Conservation (phyloP, 768 basidiomycete species). For the Kwoniella sp. region DNA sequence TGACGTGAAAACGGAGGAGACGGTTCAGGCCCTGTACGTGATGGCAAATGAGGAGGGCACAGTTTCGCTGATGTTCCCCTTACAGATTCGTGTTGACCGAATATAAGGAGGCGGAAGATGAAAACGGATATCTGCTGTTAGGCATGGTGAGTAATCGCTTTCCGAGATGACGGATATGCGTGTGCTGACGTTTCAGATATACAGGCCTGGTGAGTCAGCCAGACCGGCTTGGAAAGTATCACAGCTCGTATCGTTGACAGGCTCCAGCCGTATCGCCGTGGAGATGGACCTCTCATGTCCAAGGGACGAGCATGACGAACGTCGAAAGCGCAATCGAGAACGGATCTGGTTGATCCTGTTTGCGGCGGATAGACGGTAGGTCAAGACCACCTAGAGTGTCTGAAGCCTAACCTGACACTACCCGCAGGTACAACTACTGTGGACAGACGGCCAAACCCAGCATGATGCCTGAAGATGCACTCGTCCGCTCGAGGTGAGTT, state of each 20-base stretch:
- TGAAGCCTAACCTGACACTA: too few species aligned
- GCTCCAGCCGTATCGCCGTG: constrained; percentile 10
- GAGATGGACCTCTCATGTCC: constrained; percentile 9
- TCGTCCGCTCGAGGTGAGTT: constrained; percentile 17
- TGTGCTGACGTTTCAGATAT: too few species aligned
- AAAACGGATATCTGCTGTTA: constrained; percentile 14
- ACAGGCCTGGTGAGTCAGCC: constrained; percentile 17
- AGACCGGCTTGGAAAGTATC: too few species aligned
- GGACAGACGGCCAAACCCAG: constrained; percentile 19
- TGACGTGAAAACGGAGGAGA: constrained; percentile 18
- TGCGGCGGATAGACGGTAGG: constrained; percentile 16
- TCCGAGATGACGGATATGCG: too few species aligned
- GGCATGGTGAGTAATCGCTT: constrained; percentile 17
- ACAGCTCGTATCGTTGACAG: not conserved
- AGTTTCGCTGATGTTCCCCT: not conserved
- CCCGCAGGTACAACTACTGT: constrained; percentile 20
- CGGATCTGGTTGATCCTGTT: constrained; percentile 17
- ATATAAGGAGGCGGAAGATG: constrained; percentile 20
- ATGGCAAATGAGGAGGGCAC: not conserved
- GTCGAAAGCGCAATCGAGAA: constrained; percentile 14
- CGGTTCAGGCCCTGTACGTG: constrained; percentile 16
- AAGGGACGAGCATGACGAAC: constrained; percentile 7
- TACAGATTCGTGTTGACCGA: constrained; percentile 14
- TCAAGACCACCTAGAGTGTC: too few species aligned
- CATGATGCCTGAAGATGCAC: constrained; percentile 20